Evolutionary conservation across 352 stramenopile genomes (phyloP).

Genomic region (Globisporangium iwayamae): DNA sequence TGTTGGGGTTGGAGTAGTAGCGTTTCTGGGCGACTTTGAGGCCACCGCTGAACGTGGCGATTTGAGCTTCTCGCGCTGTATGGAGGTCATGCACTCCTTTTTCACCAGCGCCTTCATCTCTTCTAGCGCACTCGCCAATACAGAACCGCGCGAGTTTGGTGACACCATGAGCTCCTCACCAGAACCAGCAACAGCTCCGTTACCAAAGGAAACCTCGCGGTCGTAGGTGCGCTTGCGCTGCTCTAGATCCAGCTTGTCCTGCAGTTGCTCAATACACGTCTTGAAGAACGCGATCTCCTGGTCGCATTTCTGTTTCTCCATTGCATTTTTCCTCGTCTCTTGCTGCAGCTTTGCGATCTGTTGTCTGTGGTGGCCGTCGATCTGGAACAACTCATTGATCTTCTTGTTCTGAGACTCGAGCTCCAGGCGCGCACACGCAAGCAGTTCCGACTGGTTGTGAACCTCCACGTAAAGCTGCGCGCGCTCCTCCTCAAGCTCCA

Average conservation of each 20-base stretch:
- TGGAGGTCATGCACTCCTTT: conserved; percentile 27
- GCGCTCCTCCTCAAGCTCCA: conserved; percentile 62
- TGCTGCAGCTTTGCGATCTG: conserved; percentile 37
- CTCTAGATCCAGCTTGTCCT: conserved; percentile 38
- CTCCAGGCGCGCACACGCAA: conserved; percentile 27
- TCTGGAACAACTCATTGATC: conserved; percentile 23
- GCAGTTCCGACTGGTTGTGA: conserved; percentile 26
- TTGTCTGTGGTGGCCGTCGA: conserved; percentile 27
- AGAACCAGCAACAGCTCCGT: neutral
- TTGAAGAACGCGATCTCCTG: conserved; percentile 43
- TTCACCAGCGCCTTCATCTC: conserved; percentile 34
- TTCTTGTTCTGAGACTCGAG: conserved; percentile 29
- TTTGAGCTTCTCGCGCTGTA: conserved; percentile 34
- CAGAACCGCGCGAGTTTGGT: conserved; percentile 21
- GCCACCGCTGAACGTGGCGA: conserved; percentile 3
- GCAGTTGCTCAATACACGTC: conserved; percentile 33
- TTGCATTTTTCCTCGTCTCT: conserved; percentile 27
- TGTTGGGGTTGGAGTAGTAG: neutral
- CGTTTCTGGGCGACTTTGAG: conserved; percentile 10
- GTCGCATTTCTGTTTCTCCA: conserved; percentile 48
- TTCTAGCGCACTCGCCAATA: conserved; percentile 30
- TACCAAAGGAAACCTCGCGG: conserved; percentile 19
- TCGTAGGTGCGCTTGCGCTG: conserved; percentile 60
- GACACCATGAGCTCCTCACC: conserved; percentile 13
- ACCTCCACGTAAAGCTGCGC: conserved; percentile 46